Evolutionary conservation across 2,329 filamentous ascomycete genomes (phyloP).

Genomic region (Sclerotinia borealis): DNA sequence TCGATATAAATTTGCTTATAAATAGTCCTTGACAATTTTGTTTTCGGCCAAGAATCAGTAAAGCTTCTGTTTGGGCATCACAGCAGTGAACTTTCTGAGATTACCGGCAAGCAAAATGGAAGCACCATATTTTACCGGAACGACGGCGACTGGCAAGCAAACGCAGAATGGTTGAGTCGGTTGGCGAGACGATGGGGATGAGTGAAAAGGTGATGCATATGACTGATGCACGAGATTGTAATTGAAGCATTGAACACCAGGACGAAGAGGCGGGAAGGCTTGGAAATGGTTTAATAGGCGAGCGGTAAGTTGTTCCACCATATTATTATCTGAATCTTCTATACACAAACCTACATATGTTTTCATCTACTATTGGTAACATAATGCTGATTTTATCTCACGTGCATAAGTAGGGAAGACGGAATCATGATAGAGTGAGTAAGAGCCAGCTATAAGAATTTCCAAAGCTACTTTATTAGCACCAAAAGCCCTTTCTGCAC

Average conservation of each 20-base stretch:
- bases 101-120: slow-evolving; percentile 46
- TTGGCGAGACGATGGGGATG: slow-evolving; percentile 50
- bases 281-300: slow-evolving; percentile 51
- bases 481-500: no score
- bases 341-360: no score
- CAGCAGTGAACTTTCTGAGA: slow-evolving; percentile 38
- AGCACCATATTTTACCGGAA: slow-evolving; percentile 53
- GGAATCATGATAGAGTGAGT: slow-evolving; percentile 45
- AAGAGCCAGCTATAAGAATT: slow-evolving; percentile 36
- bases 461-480: no score
- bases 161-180: slow-evolving; percentile 48
- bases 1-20: not conserved
- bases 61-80: slow-evolving; percentile 47
- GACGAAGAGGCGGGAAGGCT: slow-evolving; percentile 38
- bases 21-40: slow-evolving; percentile 47
- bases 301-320: slow-evolving; percentile 38
- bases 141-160: slow-evolving; percentile 47
- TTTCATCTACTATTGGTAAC: not conserved
- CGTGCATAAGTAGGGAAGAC: slow-evolving; percentile 41
- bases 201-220: slow-evolving; percentile 51
- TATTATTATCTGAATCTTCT: not conserved
- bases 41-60: slow-evolving; percentile 47
- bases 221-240: no score
- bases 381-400: no score
- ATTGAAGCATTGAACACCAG: slow-evolving; percentile 47